Conservation (phyloP, 176 grass and related monocot genomes). For the Puya raimondii region DNA sequence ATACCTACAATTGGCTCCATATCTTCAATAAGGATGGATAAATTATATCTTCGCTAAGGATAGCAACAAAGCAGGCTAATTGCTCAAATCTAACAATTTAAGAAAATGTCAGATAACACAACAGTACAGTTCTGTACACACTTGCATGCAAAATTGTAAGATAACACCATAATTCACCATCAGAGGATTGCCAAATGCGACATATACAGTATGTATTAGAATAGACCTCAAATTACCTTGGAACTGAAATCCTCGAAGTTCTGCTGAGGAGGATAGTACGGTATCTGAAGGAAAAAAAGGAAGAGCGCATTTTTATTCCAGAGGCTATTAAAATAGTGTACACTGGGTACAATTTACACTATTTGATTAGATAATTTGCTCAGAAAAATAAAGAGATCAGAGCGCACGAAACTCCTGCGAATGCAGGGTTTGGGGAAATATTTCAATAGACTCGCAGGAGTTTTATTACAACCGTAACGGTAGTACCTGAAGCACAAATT, state of each 20-base stretch:
- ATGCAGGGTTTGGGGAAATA: too few relatives aligned
- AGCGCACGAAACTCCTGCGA: too few relatives aligned
- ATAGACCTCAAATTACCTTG: slow-evolving; percentile 46
- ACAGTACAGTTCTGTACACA: not conserved
- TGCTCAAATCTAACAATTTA: not conserved
- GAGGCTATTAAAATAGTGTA: slow-evolving; percentile 7
- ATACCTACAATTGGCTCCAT: slow-evolving; percentile 33
- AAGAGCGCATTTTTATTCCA: not conserved
- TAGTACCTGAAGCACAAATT: slow-evolving; percentile 84
- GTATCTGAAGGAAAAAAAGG: slow-evolving; percentile 58
- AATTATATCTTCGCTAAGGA: slow-evolving; percentile 5
- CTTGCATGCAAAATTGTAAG: not conserved
- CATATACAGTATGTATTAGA: not conserved
- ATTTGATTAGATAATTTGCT: too few relatives aligned
- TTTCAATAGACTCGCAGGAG: too few relatives aligned
- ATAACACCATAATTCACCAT: not conserved
- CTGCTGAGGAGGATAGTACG: slow-evolving; percentile 90
- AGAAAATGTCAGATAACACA: slow-evolving; percentile 1
- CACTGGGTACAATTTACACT: too few relatives aligned
- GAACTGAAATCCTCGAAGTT: slow-evolving; percentile 71
- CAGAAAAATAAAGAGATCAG: too few relatives aligned
- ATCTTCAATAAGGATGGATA: not conserved
- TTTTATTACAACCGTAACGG: slow-evolving; percentile 5
- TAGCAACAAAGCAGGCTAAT: not conserved
- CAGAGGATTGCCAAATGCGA: not conserved